Conservation (phyloP, 495 filamentous ascomycete genomes). For the Extremus antarcticus region DNA sequence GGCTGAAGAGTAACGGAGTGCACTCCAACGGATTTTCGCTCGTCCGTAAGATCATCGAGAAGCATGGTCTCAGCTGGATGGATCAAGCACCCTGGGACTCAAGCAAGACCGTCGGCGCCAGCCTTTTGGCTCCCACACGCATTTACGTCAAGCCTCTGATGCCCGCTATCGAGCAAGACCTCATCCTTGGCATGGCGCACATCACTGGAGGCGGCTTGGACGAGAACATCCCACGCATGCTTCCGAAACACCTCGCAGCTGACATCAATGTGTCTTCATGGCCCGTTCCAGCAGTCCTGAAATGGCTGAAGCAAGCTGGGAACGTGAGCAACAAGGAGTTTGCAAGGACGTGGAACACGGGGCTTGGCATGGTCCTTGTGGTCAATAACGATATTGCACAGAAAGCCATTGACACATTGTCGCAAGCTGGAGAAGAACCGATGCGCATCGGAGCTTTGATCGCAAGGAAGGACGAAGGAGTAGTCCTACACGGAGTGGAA, state of each 20-base stretch:
- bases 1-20: conserved; percentile 67
- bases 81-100: conserved; percentile 61
- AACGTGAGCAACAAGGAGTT: conserved; percentile 65
- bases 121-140: conserved; percentile 50
- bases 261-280: conserved; percentile 65
- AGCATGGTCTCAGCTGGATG: conserved; percentile 54
- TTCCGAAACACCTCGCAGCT: conserved; percentile 63
- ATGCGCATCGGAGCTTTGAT: conserved; percentile 63
- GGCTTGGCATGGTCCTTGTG: conserved; percentile 83
- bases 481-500: conserved; percentile 57
- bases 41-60: conserved; percentile 73
- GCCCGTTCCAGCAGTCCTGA: conserved; percentile 62
- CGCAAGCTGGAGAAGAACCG: conserved; percentile 62
- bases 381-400: conserved; percentile 49
- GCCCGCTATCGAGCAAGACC: conserved; percentile 40
- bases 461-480: conserved; percentile 46
- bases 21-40: conserved; percentile 97
- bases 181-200: conserved; percentile 82
- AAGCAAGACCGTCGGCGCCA: conserved; percentile 49
- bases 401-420: conserved; percentile 42
- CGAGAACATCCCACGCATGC: conserved; percentile 90
- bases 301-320: conserved; percentile 74
- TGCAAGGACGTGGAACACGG: conserved; percentile 83
- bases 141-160: conserved; percentile 37
- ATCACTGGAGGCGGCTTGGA: conserved; percentile 89